phyloP scores from a whole-genome alignment of 1,284 basidiomycete species.

The Irpex sp. region DNA sequence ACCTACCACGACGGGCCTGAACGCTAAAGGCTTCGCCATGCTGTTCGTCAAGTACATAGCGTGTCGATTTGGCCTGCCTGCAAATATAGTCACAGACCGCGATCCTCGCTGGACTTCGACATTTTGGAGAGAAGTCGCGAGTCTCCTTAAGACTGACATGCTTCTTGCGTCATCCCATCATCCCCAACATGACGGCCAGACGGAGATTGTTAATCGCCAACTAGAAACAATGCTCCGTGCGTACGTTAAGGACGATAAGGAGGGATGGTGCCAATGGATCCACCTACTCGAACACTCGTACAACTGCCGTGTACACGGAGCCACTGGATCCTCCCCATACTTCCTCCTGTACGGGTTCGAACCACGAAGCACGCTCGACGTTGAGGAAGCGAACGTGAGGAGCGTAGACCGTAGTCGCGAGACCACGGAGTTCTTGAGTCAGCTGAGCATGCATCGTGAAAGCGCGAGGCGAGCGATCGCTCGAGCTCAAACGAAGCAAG shows the following conservation, averaged over 20 bases:
- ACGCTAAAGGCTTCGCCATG: slow-evolving; percentile 11
- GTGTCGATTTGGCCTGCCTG: slow-evolving; percentile 19
- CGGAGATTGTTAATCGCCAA: slow-evolving; percentile 10
- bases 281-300: neutral
- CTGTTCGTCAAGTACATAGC: slow-evolving; percentile 18
- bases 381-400: no score
- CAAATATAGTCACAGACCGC: slow-evolving; percentile 22
- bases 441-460: no score
- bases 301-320: no score
- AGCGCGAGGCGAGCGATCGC: no score
- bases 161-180: slow-evolving; percentile 23
- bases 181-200: slow-evolving; percentile 18
- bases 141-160: neutral
- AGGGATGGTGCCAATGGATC: neutral
- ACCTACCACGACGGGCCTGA: slow-evolving; percentile 16
- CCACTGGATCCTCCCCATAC: no score
- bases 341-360: no score
- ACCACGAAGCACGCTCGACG: no score
- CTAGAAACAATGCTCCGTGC: slow-evolving; percentile 10
- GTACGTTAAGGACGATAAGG: neutral
- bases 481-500: no score
- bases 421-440: no score
- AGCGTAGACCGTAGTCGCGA: no score
- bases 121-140: slow-evolving; percentile 22
- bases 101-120: slow-evolving; percentile 20